Evolutionary conservation across 352 stramenopile genomes (phyloP), one percentile per base, ranked within the genome.

Genomic region (Globisporangium spinosum): DNA sequence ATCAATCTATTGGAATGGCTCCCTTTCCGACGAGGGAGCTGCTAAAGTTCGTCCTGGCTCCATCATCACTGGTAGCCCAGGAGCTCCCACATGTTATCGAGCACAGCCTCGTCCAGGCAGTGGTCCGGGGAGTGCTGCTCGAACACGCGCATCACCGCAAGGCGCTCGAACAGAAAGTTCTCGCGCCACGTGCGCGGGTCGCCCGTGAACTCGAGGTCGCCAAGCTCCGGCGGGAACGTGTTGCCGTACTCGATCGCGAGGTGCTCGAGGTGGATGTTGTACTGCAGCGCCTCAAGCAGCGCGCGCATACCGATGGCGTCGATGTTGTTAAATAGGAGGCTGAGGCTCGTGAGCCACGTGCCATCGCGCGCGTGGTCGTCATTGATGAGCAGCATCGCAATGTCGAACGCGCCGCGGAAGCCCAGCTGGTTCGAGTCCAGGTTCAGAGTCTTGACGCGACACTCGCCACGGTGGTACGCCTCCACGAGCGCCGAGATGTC

Each of bases 341-440:
- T 85, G 9, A 85, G 72, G 15, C 77, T 74, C 22, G 74, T 80
- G 17, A 85, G 70, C 69, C 72, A 82, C 32, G 74, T 74, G 35
- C 64, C 73, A 20, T 77, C 64, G 15, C 72, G 68, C 32, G 75
- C 72, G 67, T 85, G 70, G 54, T 73, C 78, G 61, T 85, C 75
- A 56, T 77, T 82, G 70, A 85, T 85, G 40, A 85, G 67, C 58
- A 85, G 64, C 78, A 85, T 83, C n/a, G 78, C 78, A 27, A 85
- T 72, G 62, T 85, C 78, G 66, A 85, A 83, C 2, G 78, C 76
- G n/a, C 78, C 78, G 49, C 76, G 76, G 67, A 85, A 85, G 34
- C 78, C 78, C 34, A 85, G 74, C 61, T 83, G 78, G 64, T 85
- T 85, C 54, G 76, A 83, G 70, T 85, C 78, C 34, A 85, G 58